Evolutionary conservation across 371 early-diverging fungal genomes (phyloP).

Genomic region (Circinella umbellata): DNA sequence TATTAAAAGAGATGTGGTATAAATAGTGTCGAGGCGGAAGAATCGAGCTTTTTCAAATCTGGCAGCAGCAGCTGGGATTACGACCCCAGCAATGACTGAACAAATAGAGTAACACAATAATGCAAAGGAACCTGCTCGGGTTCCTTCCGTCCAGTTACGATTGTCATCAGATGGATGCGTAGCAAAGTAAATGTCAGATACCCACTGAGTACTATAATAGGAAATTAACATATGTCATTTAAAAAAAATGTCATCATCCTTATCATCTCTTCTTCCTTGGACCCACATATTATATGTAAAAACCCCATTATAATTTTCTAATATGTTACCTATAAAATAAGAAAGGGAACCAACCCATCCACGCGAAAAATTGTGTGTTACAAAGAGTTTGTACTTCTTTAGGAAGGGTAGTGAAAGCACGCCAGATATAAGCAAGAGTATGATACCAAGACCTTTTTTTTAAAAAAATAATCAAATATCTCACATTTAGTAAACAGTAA

Average conservation of each 20-base stretch:
- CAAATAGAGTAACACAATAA: constrained; percentile 60
- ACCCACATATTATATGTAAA: too few species aligned
- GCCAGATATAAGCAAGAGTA: constrained; percentile 47
- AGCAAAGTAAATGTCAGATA: constrained; percentile 43
- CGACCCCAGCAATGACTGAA: constrained; percentile 52
- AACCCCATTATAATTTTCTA: neutral
- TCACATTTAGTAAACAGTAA: too few species aligned
- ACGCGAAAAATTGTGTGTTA: constrained; percentile 72
- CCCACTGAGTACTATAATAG: constrained; percentile 36
- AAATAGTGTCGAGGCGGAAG: constrained; percentile 43
- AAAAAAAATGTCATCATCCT: too few species aligned
- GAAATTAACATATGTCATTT: neutral
- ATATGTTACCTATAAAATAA: constrained; percentile 53
- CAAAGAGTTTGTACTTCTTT: constrained; percentile 59
- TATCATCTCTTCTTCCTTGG: too few species aligned
- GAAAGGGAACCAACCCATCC: constrained; percentile 80
- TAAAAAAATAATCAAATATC: too few species aligned
- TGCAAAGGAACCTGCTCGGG: constrained; percentile 67
- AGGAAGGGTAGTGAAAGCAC: constrained; percentile 52
- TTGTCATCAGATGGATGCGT: constrained; percentile 20
- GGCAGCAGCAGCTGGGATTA: constrained; percentile 40
- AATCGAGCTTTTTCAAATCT: constrained; percentile 15
- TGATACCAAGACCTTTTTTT: constrained; percentile 35
- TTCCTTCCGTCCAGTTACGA: constrained; percentile 33
- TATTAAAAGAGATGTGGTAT: constrained; percentile 32